Conservation (phyloP, 139 green algal species). For the Coelastrella sp. region DNA sequence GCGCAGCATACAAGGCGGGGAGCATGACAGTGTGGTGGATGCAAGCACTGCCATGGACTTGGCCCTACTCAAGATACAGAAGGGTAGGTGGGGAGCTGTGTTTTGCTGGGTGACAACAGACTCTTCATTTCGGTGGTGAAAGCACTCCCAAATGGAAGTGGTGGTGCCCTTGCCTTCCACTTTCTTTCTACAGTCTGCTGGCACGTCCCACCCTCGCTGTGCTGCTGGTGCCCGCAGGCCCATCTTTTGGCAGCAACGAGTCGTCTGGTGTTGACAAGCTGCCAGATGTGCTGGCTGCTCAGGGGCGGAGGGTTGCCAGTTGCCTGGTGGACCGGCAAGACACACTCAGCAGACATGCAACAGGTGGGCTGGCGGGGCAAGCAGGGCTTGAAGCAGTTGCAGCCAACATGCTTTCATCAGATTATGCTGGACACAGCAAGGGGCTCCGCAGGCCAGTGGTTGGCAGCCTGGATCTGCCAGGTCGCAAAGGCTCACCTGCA, state of each 20-base stretch:
- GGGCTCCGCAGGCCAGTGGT: not conserved
- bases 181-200: not conserved
- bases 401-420: no score
- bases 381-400: not conserved
- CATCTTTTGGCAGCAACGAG: conserved; percentile 50
- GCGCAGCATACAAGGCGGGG: conserved; percentile 79
- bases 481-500: no score
- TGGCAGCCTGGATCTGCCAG: not conserved
- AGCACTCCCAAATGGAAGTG: no score
- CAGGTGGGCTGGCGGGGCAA: conserved; percentile 33
- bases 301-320: conserved; percentile 41
- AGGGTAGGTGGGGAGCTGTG: conserved; percentile 51
- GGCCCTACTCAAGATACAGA: conserved; percentile 84
- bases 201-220: not conserved
- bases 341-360: conserved; percentile 63
- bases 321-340: conserved; percentile 74
- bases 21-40: conserved; percentile 86
- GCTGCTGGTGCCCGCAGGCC: conserved; percentile 48
- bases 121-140: no score
- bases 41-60: conserved; percentile 89
- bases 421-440: no score
- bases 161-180: no score
- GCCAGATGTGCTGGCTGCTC: conserved; percentile 64
- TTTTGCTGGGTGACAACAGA: not conserved
- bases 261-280: conserved; percentile 60